Conservation (phyloP, 805 yeast genomes). For the Hanseniaspora valbyensis region DNA sequence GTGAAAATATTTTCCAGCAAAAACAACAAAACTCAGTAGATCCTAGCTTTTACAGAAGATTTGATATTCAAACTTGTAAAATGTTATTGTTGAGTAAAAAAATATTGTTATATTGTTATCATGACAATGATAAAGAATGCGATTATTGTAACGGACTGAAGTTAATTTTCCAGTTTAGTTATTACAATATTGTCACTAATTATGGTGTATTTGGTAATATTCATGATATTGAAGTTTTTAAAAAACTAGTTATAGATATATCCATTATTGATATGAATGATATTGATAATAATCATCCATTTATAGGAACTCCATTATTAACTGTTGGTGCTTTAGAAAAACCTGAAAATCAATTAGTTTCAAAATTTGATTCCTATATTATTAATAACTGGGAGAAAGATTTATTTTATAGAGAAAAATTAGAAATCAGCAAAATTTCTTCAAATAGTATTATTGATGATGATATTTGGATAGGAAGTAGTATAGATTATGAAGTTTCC, state of each 20-base stretch:
- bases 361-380: conserved; percentile 33
- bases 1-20: too few relatives aligned
- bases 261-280: conserved; percentile 15
- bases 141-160: conserved; percentile 15
- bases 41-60: conserved; percentile 72
- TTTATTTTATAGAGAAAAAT: conserved; percentile 57
- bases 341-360: conserved; percentile 22
- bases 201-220: conserved; percentile 2
- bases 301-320: conserved; percentile 24
- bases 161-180: not conserved
- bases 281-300: conserved; percentile 16
- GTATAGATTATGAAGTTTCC: conserved; percentile 51
- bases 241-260: conserved; percentile 17
- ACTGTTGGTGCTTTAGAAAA: conserved; percentile 18
- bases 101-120: conserved; percentile 60
- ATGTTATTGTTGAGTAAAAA: conserved; percentile 57
- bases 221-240: not conserved
- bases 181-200: not conserved
- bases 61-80: conserved; percentile 77
- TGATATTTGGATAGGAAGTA: conserved; percentile 73
- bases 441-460: conserved; percentile 50
- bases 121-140: conserved; percentile 17
- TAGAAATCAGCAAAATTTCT: conserved; percentile 78
- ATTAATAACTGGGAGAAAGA: conserved; percentile 59
- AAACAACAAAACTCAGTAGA: too few relatives aligned